phyloP scores from a whole-genome alignment of 2,329 filamentous ascomycete genomes.

The Botryotinia narcissicola region DNA sequence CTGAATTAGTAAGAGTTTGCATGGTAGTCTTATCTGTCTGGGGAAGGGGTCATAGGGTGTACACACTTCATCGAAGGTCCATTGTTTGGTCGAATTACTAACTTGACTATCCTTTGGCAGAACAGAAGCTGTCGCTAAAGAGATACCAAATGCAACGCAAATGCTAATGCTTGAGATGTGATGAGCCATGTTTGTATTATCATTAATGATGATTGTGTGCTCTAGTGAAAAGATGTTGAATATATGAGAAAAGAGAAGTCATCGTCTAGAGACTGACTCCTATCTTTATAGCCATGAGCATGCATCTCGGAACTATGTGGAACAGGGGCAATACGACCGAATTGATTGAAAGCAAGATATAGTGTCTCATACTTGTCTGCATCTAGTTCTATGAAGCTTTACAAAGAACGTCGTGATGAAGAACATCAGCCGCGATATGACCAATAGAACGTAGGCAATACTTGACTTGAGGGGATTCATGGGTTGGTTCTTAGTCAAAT shows the following conservation, averaged over 20 bases:
- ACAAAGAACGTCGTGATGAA: neutral
- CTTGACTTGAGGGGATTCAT: too few relatives aligned
- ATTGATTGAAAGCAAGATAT: neutral
- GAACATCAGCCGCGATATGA: neutral
- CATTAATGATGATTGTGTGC: neutral
- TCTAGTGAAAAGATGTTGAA: neutral
- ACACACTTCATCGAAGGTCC: conserved; percentile 12
- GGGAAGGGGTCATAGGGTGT: neutral
- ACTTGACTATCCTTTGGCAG: neutral
- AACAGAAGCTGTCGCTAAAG: neutral
- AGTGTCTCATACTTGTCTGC: neutral
- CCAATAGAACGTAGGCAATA: neutral
- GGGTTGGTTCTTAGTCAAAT: too few relatives aligned
- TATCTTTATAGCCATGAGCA: neutral
- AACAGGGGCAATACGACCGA: neutral
- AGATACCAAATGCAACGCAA: neutral
- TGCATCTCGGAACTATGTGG: neutral
- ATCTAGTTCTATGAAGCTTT: neutral
- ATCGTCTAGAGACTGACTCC: too few relatives aligned
- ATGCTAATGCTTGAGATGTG: neutral
- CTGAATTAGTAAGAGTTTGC: neutral
- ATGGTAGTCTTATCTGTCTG: neutral
- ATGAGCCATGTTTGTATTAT: neutral
- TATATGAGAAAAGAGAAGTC: neutral
- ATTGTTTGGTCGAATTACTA: conserved; percentile 11